A percentile compares a stretch with the other conserved stretches of the same genome.
These are phyloP conservation scores for Colletotrichum viniferum DNA, from an alignment of 2,329 filamentous ascomycete genomes.

Conservation along the genomic window DNA sequence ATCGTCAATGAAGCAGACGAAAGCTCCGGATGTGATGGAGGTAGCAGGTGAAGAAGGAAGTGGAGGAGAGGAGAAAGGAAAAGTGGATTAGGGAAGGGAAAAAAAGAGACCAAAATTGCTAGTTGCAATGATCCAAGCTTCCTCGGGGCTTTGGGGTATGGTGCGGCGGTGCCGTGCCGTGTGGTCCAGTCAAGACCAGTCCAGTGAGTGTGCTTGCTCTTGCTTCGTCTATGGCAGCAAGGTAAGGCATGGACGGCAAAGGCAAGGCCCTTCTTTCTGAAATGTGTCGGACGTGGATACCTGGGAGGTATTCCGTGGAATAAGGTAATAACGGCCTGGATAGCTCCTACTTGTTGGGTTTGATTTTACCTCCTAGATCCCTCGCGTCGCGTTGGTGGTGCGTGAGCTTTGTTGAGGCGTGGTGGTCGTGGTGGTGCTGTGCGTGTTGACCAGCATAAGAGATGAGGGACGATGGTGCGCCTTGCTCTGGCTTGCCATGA, in stretches of 20 bases:
- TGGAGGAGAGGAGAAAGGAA: not conserved
- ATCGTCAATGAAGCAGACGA: not conserved
- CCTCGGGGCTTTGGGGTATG: conserved; percentile 14
- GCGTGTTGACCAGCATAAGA: not conserved
- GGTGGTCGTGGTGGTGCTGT: not conserved
- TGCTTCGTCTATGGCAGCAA: not conserved
- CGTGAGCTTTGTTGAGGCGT: not conserved
- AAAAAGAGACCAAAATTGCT: conserved; percentile 10
- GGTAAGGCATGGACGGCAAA: not conserved
- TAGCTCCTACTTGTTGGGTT: not conserved
- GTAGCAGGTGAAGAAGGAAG: not conserved
- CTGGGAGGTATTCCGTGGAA: not conserved
- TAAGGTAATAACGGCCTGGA: not conserved
- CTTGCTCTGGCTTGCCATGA: not conserved
- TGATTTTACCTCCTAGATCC: not conserved
- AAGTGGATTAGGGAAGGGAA: not conserved
- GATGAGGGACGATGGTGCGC: not conserved
- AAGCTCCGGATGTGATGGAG: not conserved
- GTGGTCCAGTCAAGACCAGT: not conserved
- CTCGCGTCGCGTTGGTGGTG: not conserved
- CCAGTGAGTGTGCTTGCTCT: not conserved
- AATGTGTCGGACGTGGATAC: not conserved
- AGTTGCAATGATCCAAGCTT: conserved; percentile 18
- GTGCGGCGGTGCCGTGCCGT: conserved; percentile 1
- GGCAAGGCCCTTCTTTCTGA: not conserved